These are phyloP conservation scores for Xylaria sp. DNA, from an alignment of 2,329 filamentous ascomycete species.

Conservation along the genomic window DNA sequence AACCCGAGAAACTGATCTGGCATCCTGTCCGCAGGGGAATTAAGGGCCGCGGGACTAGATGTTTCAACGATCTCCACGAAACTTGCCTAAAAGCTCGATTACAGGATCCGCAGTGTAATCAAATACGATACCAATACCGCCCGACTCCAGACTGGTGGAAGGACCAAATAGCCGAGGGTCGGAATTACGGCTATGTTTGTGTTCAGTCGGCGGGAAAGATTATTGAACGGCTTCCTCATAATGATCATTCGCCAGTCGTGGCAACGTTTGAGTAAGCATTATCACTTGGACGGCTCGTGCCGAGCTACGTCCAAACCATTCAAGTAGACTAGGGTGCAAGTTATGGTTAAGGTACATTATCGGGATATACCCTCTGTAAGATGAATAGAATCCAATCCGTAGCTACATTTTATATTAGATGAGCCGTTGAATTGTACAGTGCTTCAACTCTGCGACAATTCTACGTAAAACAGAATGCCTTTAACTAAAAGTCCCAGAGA, in stretches of 20 bases:
- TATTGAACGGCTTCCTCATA: conserved; percentile 7
- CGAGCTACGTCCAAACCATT: too few species aligned
- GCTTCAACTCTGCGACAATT: too few species aligned
- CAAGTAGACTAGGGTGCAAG: too few species aligned
- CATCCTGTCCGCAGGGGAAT: conserved; percentile 49
- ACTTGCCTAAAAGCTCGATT: conserved; percentile 38
- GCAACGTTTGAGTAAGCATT: neutral
- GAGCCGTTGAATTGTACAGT: too few species aligned
- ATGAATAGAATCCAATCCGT: too few species aligned
- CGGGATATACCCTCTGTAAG: too few species aligned
- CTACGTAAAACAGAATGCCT: too few species aligned
- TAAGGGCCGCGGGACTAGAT: conserved; percentile 38
- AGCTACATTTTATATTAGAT: too few species aligned
- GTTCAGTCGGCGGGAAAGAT: conserved; percentile 52
- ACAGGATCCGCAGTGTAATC: conserved; percentile 24
- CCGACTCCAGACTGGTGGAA: conserved; percentile 60
- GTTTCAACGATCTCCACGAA: conserved; percentile 53
- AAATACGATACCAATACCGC: conserved; percentile 49
- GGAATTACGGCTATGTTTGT: conserved; percentile 55
- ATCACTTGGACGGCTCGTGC: too few species aligned
- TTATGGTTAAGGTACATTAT: too few species aligned
- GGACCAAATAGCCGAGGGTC: conserved; percentile 52
- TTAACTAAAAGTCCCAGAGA: too few species aligned
- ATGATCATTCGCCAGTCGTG: neutral
- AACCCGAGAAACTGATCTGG: conserved; percentile 49